Conservation (phyloP, 306 rosid species). For the Acacia melanoxylon region DNA sequence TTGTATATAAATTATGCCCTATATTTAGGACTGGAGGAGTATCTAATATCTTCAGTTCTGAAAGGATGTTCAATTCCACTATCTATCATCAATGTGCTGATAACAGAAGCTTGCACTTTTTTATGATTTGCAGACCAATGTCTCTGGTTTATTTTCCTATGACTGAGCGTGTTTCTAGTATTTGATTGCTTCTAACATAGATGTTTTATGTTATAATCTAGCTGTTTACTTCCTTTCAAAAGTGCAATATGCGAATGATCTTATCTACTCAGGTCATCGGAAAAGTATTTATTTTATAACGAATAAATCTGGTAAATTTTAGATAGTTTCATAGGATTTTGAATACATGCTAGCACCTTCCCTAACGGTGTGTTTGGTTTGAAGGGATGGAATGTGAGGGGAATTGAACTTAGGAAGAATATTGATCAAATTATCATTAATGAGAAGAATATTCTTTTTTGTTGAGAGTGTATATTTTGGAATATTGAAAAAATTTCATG, state of each 20-base stretch:
- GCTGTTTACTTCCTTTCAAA: background rate
- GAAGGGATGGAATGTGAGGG: too few species aligned
- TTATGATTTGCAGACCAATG: background rate
- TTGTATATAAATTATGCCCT: too few species aligned
- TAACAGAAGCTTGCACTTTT: background rate
- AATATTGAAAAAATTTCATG: too few species aligned
- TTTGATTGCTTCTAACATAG: background rate
- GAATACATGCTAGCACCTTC: background rate
- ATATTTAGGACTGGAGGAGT: too few species aligned
- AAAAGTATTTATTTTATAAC: background rate
- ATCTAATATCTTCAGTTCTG: too few species aligned
- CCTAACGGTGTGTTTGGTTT: too few species aligned
- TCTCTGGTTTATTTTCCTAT: background rate
- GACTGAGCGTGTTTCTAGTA: background rate
- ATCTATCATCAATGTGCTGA: background rate
- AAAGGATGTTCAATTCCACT: too few species aligned
- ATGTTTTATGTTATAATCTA: background rate
- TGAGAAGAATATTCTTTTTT: too few species aligned
- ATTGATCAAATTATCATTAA: too few species aligned
- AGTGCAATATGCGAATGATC: background rate
- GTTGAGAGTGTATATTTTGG: too few species aligned
- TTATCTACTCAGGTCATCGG: background rate
- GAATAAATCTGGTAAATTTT: background rate
- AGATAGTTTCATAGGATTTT: background rate
- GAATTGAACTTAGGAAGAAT: too few species aligned